A percentile compares a stretch with the other conserved stretches of the same genome.
These are phyloP conservation scores for Aquilaria malaccensis DNA, from an alignment of 345 rosid genomes.

Conservation along the genomic window DNA sequence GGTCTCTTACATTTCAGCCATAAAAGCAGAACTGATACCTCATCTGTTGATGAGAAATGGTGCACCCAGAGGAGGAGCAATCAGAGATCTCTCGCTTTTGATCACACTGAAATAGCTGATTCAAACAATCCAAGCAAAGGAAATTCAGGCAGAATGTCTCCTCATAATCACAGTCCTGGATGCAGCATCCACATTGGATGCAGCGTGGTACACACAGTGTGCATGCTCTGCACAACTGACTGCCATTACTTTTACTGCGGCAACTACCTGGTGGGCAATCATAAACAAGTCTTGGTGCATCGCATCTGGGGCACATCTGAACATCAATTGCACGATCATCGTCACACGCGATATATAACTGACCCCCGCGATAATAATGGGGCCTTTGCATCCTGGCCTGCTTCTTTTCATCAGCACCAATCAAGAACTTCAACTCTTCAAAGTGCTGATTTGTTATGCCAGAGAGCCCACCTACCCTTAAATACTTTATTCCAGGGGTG, in stretches of 20 bases:
- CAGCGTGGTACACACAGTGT: constrained; percentile 12
- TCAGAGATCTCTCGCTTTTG: constrained; percentile 6
- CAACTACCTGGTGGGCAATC: constrained; percentile 16
- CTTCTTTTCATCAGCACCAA: neutral
- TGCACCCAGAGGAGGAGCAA: constrained; percentile 16
- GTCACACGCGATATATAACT: constrained; percentile 1
- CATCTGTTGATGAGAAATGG: constrained; percentile 11
- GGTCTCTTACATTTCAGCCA: constrained; percentile 10
- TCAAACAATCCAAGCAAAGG: constrained; percentile 11
- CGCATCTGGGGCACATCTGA: constrained; percentile 13
- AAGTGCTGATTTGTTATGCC: constrained; percentile 7
- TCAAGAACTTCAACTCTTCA: constrained; percentile 13
- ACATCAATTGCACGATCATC: constrained; percentile 15
- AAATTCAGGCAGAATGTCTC: constrained; percentile 12
- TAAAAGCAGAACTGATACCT: constrained; percentile 20
- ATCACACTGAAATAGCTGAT: neutral
- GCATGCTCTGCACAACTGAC: constrained; percentile 18
- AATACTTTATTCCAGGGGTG: constrained; percentile 6
- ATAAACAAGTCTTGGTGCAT: constrained; percentile 9
- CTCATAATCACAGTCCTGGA: constrained; percentile 11
- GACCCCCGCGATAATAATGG: neutral
- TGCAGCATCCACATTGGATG: constrained; percentile 11
- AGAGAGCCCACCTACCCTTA: constrained; percentile 7
- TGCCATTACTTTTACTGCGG: constrained; percentile 1
- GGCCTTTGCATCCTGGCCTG: constrained; percentile 1